Evolutionary conservation across 352 stramenopile genomes (phyloP).

Genomic region (Globisporangium emineosum): DNA sequence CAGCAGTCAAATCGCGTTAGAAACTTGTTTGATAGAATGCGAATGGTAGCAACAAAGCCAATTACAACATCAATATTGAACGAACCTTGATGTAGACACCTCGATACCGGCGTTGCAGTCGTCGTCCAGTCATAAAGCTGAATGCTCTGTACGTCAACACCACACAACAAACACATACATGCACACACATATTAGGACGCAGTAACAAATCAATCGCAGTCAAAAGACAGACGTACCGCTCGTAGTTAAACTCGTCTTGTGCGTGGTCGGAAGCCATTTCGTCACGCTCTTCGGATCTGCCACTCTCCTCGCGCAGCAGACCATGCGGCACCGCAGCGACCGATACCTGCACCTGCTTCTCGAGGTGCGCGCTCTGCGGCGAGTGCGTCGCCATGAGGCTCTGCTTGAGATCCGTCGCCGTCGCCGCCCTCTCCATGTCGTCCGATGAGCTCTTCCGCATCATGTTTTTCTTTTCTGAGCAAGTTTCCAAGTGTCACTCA

Average conservation of each 20-base stretch:
- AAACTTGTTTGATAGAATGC: neutral
- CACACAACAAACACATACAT: neutral
- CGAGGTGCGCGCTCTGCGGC: neutral
- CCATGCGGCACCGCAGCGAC: neutral
- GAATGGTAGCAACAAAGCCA: neutral
- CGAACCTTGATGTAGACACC: conserved; percentile 38
- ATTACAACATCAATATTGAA: neutral
- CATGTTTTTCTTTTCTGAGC: neutral
- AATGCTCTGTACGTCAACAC: conserved; percentile 26
- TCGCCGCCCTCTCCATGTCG: conserved; percentile 12
- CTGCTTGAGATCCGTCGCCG: conserved; percentile 10
- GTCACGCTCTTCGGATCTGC: neutral
- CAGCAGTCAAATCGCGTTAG: neutral
- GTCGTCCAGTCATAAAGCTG: conserved; percentile 33
- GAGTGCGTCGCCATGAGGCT: conserved; percentile 16
- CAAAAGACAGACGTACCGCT: conserved; percentile 3
- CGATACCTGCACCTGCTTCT: neutral
- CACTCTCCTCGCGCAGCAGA: neutral
- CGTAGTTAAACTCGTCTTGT: conserved; percentile 14
- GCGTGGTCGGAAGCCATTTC: neutral
- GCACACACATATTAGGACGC: neutral
- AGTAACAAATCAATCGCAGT: neutral
- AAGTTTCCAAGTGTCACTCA: neutral
- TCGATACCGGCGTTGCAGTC: conserved; percentile 34
- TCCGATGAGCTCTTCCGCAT: conserved; percentile 8